Base-by-base conservation (phyloP, 1,284 basidiomycete species). In the Porodaedalea pini region DNA sequence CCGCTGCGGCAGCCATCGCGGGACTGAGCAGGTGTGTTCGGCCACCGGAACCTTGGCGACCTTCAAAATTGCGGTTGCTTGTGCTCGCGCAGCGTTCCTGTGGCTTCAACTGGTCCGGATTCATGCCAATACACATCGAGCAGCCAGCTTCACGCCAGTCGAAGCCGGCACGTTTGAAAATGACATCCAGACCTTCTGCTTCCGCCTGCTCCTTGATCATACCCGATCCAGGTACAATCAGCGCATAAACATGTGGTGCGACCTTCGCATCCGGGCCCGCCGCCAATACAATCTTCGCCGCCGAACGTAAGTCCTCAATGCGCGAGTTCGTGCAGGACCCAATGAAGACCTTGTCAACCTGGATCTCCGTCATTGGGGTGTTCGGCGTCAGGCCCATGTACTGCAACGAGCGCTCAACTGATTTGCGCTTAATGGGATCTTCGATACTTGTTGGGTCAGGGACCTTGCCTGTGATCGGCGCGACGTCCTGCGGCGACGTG, bases 111-210 rank as follows among this genome's bases (percentile, higher is more conserved):
- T 96, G 93, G 73, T 98, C 94, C 10, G 94, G 92, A 74, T 98
- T 98, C 94, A 98, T 98, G 44, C 94, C 95, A 62, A 98, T 72
- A 73, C 94, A 98, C 95, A 98, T 98, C 32, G 95, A 98, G 71
- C 94, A 98, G 31, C 94, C 94, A 25, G 94, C 95, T 74, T 98
- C 95, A 59, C 94, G 83, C 94, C 94, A 97, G 71, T 98, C 95
- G 67, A 97, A 98, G 19, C 94, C 95, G 27, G 94, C 94, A 51
- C 92, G 88, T 71, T 87, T 93, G 80, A 98, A 95, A 67, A 98
- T 78, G 56, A 80, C 81, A 68, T 97, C 93, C 59, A 98, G 79
- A 39, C 94, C 94, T 68, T 98, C 94, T 23, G 86, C 89, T 74
- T 98, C 94, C 13, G 95, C 93, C 68, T 97, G 95, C 68, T 93